Conservation (phyloP, 2,329 filamentous ascomycete species). For the Cercospora janseana region DNA sequence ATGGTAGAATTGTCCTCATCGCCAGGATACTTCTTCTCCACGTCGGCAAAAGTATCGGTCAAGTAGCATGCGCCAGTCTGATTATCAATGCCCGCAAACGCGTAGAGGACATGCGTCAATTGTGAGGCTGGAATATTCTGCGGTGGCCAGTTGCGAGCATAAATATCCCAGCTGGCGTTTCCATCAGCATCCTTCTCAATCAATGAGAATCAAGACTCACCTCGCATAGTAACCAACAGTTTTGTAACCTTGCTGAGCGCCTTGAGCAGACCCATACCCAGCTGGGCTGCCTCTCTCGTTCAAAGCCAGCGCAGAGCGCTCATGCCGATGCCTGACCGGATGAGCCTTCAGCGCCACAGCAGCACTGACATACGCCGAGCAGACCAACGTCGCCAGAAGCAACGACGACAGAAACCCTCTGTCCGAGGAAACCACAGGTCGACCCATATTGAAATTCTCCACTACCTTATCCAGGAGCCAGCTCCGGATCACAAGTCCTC, state of each 20-base stretch:
- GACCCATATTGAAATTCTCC: too few relatives aligned
- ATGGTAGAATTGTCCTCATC: constrained; percentile 56
- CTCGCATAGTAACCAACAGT: constrained; percentile 73
- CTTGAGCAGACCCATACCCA: constrained; percentile 10
- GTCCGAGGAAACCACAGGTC: too few relatives aligned
- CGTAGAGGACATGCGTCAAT: constrained; percentile 83
- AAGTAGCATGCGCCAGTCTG: constrained; percentile 75
- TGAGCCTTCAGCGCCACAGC: constrained; percentile 3
- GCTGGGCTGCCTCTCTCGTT: not conserved
- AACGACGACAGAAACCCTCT: constrained; percentile 3
- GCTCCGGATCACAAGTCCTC: not conserved
- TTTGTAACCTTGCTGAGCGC: constrained; percentile 52
- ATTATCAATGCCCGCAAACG: constrained; percentile 79
- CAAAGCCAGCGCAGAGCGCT: constrained; percentile 15
- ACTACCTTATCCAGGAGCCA: too few relatives aligned
- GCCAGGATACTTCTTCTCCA: constrained; percentile 64
- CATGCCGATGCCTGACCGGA: constrained; percentile 17
- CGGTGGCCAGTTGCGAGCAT: constrained; percentile 75
- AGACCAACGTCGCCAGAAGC: constrained; percentile 3
- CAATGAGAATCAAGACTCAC: constrained; percentile 6
- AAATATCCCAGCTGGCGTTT: constrained; percentile 43
- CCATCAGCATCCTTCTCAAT: constrained; percentile 15
- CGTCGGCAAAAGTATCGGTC: constrained; percentile 66
- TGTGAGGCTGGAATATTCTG: constrained; percentile 75
- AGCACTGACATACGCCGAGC: constrained; percentile 6